Percentiles rank a stretch among this genome's conserved stretches.
These are phyloP conservation scores for Nitzschia inconspicua DNA, from an alignment of 108 stramenopile species.

Conservation along the genomic window DNA sequence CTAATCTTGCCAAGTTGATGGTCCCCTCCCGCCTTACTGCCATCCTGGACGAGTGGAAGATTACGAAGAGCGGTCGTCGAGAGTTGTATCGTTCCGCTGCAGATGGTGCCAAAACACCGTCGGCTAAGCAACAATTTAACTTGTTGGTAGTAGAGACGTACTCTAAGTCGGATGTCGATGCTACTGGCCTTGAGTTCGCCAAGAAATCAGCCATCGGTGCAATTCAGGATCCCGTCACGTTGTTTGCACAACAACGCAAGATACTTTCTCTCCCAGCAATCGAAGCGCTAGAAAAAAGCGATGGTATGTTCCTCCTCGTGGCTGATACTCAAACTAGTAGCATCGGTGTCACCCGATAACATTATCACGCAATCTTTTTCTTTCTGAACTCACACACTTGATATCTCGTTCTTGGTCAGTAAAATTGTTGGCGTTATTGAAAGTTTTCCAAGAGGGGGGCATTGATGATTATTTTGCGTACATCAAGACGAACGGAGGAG, in stretches of 20 bases:
- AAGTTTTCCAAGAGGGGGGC: slow-evolving; percentile 79
- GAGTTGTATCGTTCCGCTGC: slow-evolving; percentile 59
- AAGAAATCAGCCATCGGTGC: slow-evolving; percentile 74
- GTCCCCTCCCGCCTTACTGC: slow-evolving; percentile 3
- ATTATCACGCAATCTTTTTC: not conserved
- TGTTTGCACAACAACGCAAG: slow-evolving; percentile 67
- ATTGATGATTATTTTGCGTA: slow-evolving; percentile 72
- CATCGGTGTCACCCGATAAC: not conserved
- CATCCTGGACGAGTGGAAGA: slow-evolving; percentile 51
- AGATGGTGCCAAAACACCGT: slow-evolving; percentile 20
- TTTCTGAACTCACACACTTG: not conserved
- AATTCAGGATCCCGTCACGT: slow-evolving; percentile 74
- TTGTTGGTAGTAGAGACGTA: slow-evolving; percentile 68
- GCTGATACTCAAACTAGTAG: not conserved
- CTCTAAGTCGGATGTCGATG: slow-evolving; percentile 54
- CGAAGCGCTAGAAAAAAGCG: slow-evolving; percentile 46
- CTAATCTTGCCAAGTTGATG: slow-evolving; percentile 50
- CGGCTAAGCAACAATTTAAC: slow-evolving; percentile 61
- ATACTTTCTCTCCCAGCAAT: slow-evolving; percentile 66
- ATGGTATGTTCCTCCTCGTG: slow-evolving; percentile 1
- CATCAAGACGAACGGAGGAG: slow-evolving; percentile 62
- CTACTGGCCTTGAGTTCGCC: slow-evolving; percentile 45
- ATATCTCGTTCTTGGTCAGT: slow-evolving; percentile 9
- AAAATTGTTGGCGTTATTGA: slow-evolving; percentile 57
- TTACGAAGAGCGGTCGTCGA: slow-evolving; percentile 26